Base-by-base conservation (phyloP, 495 filamentous ascomycete genomes). In the Melanomma pulvis-pyrius region DNA sequence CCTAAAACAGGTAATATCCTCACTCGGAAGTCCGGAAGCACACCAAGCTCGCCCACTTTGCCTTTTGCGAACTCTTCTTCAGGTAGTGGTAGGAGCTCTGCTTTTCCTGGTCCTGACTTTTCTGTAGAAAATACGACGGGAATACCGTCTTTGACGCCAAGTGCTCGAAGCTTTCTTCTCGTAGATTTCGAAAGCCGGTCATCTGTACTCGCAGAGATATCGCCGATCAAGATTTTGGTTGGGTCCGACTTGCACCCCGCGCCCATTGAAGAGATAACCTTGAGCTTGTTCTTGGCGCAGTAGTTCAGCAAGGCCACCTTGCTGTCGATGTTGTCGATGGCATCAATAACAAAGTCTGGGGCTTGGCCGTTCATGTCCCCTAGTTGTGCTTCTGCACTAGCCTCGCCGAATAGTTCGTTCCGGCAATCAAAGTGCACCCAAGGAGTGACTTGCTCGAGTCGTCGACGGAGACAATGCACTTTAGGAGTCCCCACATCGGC, bases 201-300 rank as follows among this genome's bases (percentile, higher is more conserved):
- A 68, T 98, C 94, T 0, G 87, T 90, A 69, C 89, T 94, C 3
- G 86, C 82, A 2, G 90, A 92, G 66, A 99, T 97, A 72, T 99
- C 94, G 21, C 92, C 92, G 22, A 98, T 89, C 71, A 90, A 88
- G 57, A 98, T 84, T n/a, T 88, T 83, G 0, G 93, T 97, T 1
- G 96, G 96, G 72, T 99, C 94, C 13, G 91, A 93, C 80, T 99
- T 99, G 76, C 93, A 98, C 0, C 93, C 94, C 0, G 94, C 94
- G 1, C 94, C 94, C 94, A 98, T 99, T 6, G 92, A 92, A 11
- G 91, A 92, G 61, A 99, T 90, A 5, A 98, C 90, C 0, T 84
- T 88, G 21, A 98, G 79, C 0, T 80, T 80, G 65, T 90, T 83
- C 59, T 87, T 80, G 65, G 91, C 81, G 76, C 94, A 99, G 75